A percentile compares a stretch with the other conserved stretches of the same genome.
These are phyloP conservation scores for Acanthamoeba sp. DNA, from an alignment of 208 protist genomes.

Conservation along the genomic window DNA sequence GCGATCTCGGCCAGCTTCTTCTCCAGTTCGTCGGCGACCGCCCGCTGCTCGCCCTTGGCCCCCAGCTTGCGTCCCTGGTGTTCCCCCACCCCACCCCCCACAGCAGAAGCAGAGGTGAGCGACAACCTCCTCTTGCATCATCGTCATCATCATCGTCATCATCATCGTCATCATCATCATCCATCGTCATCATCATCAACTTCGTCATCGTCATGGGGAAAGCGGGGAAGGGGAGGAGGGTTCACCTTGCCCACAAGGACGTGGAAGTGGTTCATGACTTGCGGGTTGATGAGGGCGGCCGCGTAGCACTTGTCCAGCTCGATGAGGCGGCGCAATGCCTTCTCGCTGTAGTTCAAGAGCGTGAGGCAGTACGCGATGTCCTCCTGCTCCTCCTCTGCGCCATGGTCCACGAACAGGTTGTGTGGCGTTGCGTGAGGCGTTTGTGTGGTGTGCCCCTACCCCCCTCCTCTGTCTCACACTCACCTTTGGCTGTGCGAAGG, in stretches of 20 bases:
- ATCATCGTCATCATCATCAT: no score
- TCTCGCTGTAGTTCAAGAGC: conserved; percentile 84
- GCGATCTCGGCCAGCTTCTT: conserved; percentile 45
- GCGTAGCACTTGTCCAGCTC: conserved; percentile 80
- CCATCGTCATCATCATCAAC: no score
- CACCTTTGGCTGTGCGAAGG: conserved; percentile 75
- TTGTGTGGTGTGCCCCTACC: no score
- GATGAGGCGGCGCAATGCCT: conserved; percentile 81
- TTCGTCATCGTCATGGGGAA: no score
- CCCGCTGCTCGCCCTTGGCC: conserved; percentile 10
- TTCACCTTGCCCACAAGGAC: conserved; percentile 73
- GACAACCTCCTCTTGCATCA: neutral
- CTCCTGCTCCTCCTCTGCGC: conserved; percentile 27
- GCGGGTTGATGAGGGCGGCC: conserved; percentile 80
- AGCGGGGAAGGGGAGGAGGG: no score
- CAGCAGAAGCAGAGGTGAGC: neutral
- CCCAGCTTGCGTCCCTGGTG: neutral
- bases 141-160: no score
- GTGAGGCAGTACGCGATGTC: conserved; percentile 87
- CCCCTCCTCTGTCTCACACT: no score
- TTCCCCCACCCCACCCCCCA: neutral
- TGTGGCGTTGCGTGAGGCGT: no score
- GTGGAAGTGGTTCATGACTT: conserved; percentile 70
- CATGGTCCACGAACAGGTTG: neutral
- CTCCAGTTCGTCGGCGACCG: conserved; percentile 63